A percentile compares a stretch with the other conserved stretches of the same genome.
These are phyloP conservation scores for Euphrasia confusa DNA, from an alignment of 257 asterid genomes.

Conservation along the genomic window DNA sequence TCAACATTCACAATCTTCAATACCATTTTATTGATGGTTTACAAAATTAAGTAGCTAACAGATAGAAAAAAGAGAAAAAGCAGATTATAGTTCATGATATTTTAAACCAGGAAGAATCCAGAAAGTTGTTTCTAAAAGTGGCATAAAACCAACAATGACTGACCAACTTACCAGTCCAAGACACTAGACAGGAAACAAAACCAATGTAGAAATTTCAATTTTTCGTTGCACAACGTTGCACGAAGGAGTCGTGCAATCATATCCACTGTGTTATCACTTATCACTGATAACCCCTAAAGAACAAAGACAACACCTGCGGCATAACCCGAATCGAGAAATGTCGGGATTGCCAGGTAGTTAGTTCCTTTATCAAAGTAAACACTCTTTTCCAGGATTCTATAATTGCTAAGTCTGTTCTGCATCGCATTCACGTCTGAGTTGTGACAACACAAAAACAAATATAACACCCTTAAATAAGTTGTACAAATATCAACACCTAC, in stretches of 20 bases:
- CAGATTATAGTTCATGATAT: neutral
- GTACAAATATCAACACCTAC: neutral
- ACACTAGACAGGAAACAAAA: conserved; percentile 4
- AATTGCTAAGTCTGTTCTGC: neutral
- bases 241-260: conserved; percentile 1
- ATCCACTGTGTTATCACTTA: neutral
- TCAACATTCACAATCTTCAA: conserved; percentile 6
- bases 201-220: conserved; percentile 3
- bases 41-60: conserved; percentile 1
- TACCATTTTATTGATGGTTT: neutral
- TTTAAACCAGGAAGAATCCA: conserved; percentile 7
- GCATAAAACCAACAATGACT: neutral
- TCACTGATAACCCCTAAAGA: neutral
- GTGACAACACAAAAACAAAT: conserved; percentile 1
- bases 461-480: neutral
- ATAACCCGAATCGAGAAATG: neutral
- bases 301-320: neutral
- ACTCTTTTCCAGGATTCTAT: neutral
- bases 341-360: conserved; percentile 9
- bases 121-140: conserved; percentile 1
- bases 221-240: conserved; percentile 3
- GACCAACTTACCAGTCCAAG: conserved; percentile 14
- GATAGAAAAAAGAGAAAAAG: neutral
- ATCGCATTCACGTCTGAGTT: conserved; percentile 14
- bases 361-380: conserved; percentile 1